Evolutionary conservation across 257 asterid genomes (phyloP).

Genomic region (Schizonepeta tenuifolia): DNA sequence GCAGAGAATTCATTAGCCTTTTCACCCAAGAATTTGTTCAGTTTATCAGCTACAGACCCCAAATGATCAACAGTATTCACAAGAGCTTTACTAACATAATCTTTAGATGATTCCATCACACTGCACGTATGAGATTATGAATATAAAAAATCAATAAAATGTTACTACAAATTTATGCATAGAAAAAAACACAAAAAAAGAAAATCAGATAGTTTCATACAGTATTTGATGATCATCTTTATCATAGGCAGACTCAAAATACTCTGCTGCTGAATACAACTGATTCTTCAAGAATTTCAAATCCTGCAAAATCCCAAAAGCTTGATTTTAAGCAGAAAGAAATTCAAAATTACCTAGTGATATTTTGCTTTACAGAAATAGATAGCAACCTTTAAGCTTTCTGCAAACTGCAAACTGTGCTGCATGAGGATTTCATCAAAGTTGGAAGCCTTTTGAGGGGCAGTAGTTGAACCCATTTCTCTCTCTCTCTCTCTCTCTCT

Average conservation of each 20-base stretch:
- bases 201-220: constrained; percentile 35
- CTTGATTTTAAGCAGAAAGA: background rate
- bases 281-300: constrained; percentile 71
- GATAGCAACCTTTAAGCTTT: constrained; percentile 62
- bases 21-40: constrained; percentile 69
- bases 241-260: constrained; percentile 67
- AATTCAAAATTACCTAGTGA: background rate
- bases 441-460: constrained; percentile 47
- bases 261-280: constrained; percentile 83
- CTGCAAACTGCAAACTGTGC: constrained; percentile 61
- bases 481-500: constrained; percentile 26
- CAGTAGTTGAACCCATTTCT: constrained; percentile 25
- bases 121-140: constrained; percentile 40
- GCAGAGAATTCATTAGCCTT: constrained; percentile 58
- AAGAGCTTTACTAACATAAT: constrained; percentile 68
- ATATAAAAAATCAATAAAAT: background rate
- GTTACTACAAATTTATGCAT: background rate
- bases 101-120: constrained; percentile 71
- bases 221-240: constrained; percentile 63
- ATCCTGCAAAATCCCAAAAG: constrained; percentile 45
- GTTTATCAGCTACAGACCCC: constrained; percentile 80
- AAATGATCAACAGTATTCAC: constrained; percentile 83
- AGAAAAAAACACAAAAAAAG: background rate
- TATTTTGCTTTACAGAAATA: background rate
- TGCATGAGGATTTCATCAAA: constrained; percentile 74